Evolutionary conservation across 1,284 basidiomycete species (phyloP).

Genomic region (Singerocomus rubriflavus): DNA sequence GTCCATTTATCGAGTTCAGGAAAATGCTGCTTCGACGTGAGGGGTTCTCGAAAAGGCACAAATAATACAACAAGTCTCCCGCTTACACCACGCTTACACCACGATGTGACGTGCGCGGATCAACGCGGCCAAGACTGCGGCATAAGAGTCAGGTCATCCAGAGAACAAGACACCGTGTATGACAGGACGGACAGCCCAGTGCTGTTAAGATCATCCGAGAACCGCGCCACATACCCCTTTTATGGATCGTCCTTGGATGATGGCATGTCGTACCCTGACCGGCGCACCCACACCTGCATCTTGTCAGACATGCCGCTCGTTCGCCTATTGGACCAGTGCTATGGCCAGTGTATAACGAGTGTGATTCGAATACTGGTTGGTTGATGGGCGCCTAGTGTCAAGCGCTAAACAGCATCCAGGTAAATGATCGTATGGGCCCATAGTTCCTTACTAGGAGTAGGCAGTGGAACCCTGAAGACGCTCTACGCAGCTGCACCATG

Average conservation of each 20-base stretch:
- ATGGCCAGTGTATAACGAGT: constrained; percentile 47
- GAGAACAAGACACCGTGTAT: constrained; percentile 49
- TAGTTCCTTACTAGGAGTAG: constrained; percentile 45
- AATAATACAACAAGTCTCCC: no score
- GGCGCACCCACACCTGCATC: constrained; percentile 47
- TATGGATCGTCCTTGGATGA: constrained; percentile 16
- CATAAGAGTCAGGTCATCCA: constrained; percentile 41
- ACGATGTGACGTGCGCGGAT: constrained; percentile 45
- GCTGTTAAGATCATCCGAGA: constrained; percentile 20
- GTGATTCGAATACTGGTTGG: constrained; percentile 52
- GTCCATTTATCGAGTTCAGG: constrained; percentile 7
- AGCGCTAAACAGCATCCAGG: neutral
- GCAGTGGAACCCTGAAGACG: constrained; percentile 49
- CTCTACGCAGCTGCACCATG: constrained; percentile 56
- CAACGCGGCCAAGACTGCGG: constrained; percentile 41
- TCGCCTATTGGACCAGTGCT: constrained; percentile 34
- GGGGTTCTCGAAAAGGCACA: neutral
- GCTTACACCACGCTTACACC: constrained; percentile 43
- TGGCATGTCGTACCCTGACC: constrained; percentile 53
- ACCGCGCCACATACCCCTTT: neutral
- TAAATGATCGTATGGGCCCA: constrained; percentile 34
- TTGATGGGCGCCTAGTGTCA: neutral
- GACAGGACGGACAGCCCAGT: constrained; percentile 38
- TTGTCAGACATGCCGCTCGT: constrained; percentile 46
- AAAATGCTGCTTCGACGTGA: constrained; percentile 5